Conservation (phyloP, 768 basidiomycete genomes). For the Saitozyma sp. region DNA sequence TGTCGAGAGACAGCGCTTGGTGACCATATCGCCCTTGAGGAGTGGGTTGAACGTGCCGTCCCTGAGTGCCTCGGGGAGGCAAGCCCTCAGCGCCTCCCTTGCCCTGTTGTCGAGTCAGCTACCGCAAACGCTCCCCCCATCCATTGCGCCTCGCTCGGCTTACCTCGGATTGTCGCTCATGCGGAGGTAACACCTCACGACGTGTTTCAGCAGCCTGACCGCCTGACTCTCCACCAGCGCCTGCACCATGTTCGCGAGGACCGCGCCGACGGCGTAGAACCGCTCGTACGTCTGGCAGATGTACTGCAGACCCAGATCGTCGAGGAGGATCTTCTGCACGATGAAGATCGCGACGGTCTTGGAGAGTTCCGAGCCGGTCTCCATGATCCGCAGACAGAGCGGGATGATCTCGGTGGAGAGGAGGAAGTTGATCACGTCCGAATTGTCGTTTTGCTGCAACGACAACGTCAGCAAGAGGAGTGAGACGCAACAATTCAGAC, state of each 20-base stretch:
- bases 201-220: conserved; percentile 92
- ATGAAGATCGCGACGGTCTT: conserved; percentile 99
- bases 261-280: conserved; percentile 98
- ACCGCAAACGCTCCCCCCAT: neutral
- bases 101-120: conserved; percentile 61
- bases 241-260: conserved; percentile 97
- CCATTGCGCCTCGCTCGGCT: conserved; percentile 38
- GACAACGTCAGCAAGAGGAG: neutral
- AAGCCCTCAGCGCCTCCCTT: conserved; percentile 90
- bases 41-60: conserved; percentile 89
- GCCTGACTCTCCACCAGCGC: conserved; percentile 98
- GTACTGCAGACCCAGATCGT: conserved; percentile 96
- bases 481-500: neutral
- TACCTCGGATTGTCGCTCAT: conserved; percentile 94
- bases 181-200: conserved; percentile 93
- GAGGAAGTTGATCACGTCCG: conserved; percentile 96
- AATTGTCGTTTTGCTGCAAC: conserved; percentile 95
- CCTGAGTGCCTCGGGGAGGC: conserved; percentile 89
- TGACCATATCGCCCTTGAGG: conserved; percentile 98
- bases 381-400: conserved; percentile 98
- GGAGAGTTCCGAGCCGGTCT: conserved; percentile 95
- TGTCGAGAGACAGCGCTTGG: conserved; percentile 55
- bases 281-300: conserved; percentile 99
- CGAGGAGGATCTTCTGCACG: conserved; percentile 90
- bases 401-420: conserved; percentile 99